These are phyloP conservation scores for Phoma sp. DNA, from an alignment of 2,329 filamentous ascomycete genomes.

Conservation along the genomic window DNA sequence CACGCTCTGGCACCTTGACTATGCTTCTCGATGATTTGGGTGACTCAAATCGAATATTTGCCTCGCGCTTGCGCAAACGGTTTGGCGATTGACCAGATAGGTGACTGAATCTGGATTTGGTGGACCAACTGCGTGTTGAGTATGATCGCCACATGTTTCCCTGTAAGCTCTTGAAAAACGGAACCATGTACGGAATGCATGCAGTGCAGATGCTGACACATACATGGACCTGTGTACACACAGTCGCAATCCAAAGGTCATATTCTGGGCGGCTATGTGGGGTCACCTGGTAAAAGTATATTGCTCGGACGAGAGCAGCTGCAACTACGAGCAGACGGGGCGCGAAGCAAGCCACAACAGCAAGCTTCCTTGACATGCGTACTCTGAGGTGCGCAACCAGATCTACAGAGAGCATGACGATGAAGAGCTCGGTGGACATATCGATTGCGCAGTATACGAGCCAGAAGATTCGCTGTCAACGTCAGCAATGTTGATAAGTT, in stretches of 20 bases:
- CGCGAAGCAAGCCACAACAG: slow-evolving; percentile 41
- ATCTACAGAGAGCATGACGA: slow-evolving; percentile 40
- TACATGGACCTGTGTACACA: slow-evolving; percentile 38
- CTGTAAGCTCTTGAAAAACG: slow-evolving; percentile 34
- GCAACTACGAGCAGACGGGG: slow-evolving; percentile 38
- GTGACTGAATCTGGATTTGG: neutral
- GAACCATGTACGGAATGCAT: slow-evolving; percentile 43
- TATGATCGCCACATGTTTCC: slow-evolving; percentile 22
- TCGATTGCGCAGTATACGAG: slow-evolving; percentile 43
- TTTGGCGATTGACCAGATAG: slow-evolving; percentile 1
- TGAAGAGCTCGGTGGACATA: slow-evolving; percentile 37
- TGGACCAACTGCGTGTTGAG: slow-evolving; percentile 19
- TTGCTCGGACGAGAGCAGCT: slow-evolving; percentile 34
- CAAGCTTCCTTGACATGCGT: slow-evolving; percentile 29
- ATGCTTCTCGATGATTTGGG: slow-evolving; percentile 2
- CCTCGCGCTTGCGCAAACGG: slow-evolving; percentile 9
- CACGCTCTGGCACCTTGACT: slow-evolving; percentile 4
- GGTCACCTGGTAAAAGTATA: slow-evolving; percentile 39
- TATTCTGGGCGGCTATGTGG: slow-evolving; percentile 32
- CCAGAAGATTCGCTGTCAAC: slow-evolving; percentile 39
- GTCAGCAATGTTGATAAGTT: slow-evolving; percentile 10
- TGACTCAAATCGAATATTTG: slow-evolving; percentile 8
- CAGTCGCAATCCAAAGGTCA: slow-evolving; percentile 36
- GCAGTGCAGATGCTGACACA: slow-evolving; percentile 40
- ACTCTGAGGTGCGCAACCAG: slow-evolving; percentile 38